Evolutionary conservation across 179 eudicot genomes (phyloP), one percentile per base, ranked within the genome.

Genomic region (Drosera spatulata): DNA sequence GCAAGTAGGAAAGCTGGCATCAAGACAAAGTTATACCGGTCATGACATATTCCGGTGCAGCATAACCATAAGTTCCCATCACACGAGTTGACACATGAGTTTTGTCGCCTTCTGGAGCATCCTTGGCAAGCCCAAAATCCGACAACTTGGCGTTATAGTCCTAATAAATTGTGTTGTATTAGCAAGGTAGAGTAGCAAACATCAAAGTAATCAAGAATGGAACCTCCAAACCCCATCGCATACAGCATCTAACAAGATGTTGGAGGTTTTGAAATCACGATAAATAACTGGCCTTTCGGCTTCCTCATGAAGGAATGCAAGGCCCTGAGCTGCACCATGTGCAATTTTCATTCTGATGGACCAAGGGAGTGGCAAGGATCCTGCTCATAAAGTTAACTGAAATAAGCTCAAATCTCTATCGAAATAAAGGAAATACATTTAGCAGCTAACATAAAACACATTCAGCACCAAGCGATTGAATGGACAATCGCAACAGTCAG

Each of bases 51-150:
- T 85, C 93, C 0, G 93, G 93, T 14, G 93, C 93, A 43, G 85
- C 96, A 78, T 88, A 88, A 50, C 96, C 96, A 22, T 85, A 88
- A 11, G 96, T 88, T 70, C 96, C 96, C 96, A 88, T 88, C 61
- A 88, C 96, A 48, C 94, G 89, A 40, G 96, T 88, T 55, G 96
- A 88, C 47, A 88, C 94, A 69, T 88, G 96, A 67, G 96, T 85
- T 66, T 88, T 88, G 60, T 86, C 96, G 63, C 86, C 96, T 71
- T 81, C 96, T 1, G 96, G 96, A 65, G 79, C 96, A 70, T 88
- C 94, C 73, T 88, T 88, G 42, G 96, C 96, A 66, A 88, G 96
- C 61, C 96, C 96, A 65, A 88, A 88, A 79, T 88, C 96, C 7
- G 94, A 88, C 53, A 88, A 82, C 68, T 85, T 88, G 43, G 96